Evolutionary conservation across 108 stramenopile genomes (phyloP).

Genomic region (Pseudonitzschia multiseries): DNA sequence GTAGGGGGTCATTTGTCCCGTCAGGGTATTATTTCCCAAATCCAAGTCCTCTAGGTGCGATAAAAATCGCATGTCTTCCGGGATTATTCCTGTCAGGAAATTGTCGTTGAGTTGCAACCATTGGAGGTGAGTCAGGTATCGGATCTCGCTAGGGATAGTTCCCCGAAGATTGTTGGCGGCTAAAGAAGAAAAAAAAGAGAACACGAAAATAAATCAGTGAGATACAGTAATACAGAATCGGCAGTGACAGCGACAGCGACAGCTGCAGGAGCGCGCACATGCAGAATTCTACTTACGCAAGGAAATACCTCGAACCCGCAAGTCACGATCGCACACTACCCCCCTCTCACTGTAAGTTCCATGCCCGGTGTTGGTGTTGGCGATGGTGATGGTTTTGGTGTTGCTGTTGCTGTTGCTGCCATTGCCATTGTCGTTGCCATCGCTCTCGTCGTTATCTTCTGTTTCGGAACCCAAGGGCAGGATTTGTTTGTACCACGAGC

Average conservation of each 20-base stretch:
- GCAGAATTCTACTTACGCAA: constrained; percentile 28
- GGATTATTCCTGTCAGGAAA: constrained; percentile 40
- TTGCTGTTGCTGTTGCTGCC: too few species aligned
- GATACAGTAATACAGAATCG: background rate
- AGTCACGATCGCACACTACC: constrained; percentile 33
- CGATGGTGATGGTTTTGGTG: too few species aligned
- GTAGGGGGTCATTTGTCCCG: constrained; percentile 24
- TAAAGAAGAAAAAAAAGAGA: background rate
- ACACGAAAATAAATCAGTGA: background rate
- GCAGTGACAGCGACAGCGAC: background rate
- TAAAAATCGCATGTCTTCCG: constrained; percentile 17
- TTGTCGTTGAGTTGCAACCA: constrained; percentile 50
- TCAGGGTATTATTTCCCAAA: constrained; percentile 31
- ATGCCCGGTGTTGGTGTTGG: background rate
- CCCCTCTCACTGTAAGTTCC: constrained; percentile 26
- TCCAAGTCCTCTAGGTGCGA: constrained; percentile 35
- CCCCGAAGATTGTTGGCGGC: constrained; percentile 51
- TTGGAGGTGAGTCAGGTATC: constrained; percentile 26
- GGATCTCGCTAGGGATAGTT: constrained; percentile 42
- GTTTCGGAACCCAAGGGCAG: too few species aligned
- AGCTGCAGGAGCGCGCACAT: background rate
- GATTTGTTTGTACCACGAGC: constrained; percentile 27
- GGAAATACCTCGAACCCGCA: constrained; percentile 25
- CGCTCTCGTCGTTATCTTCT: constrained; percentile 1
- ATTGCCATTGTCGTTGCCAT: background rate